Base-by-base conservation (phyloP, 1,139 yeast genomes). In the Saccharomycopsis phalli region DNA sequence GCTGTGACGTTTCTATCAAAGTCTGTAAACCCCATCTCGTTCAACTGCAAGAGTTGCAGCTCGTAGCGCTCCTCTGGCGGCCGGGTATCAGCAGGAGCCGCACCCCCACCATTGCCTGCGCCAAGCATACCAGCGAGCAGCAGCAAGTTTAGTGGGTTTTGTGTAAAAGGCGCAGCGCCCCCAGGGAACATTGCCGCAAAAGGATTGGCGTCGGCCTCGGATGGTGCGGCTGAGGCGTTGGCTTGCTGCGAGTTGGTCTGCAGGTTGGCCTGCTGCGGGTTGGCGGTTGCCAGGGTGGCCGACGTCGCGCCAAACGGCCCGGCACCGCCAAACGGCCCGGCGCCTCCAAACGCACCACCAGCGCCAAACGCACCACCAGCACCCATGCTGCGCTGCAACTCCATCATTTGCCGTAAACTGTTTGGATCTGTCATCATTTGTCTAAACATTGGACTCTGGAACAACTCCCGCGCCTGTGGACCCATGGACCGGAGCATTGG, bases 21-120 rank as follows among this genome's bases (percentile, higher is more conserved):
- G 52, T 91, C 97, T 51, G 74, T 78, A 63, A 91, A 91, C 2
- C 98, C 98, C 81, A 91, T 84, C 57, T 91, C 98, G 58, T 91
- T 91, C 58, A 91, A 71, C 59, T 88, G 97, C 55, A 94, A 75
- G 53, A 91, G 68, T 58, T 91, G 97, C n/a, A 68, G 58, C 58
- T 83, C 95, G 60, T 81, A 91, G 48, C 94, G 72, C 59, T 86
- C 97, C 66, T 91, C 98, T 8, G 97, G 97, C 2, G 98, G 97
- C 56, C 96, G 72, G 48, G 61, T 81, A 54, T 88, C 97, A 11
- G 63, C 71, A 4, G 78, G 75, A 10, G 62, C 53, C 43, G 50
- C 50, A 35, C 54, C 54, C 39, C 53, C 58, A 11, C 56, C 57
- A 10, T 14, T 23, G 25, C 58, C 52, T 18, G 54, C 60, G 14